phyloP scores from a whole-genome alignment of 345 rosid species.

The Psidium friedrichsthalianum region DNA sequence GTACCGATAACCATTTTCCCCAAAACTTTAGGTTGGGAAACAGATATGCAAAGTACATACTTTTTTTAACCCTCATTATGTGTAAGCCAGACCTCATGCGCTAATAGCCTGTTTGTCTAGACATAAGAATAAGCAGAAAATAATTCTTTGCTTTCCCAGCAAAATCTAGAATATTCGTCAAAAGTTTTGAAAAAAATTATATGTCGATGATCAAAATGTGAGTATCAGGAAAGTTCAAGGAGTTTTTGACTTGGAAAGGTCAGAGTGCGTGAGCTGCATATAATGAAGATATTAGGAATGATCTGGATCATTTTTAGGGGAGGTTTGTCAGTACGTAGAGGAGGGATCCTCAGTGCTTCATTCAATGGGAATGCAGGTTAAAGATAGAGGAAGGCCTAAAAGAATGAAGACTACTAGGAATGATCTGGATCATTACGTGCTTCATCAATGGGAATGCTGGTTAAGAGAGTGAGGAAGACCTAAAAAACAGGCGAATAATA shows the following conservation, averaged over 20 bases:
- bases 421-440: neutral
- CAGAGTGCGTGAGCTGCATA: neutral
- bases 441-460: neutral
- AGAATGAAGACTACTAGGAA: neutral
- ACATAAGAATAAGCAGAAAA: neutral
- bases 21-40: neutral
- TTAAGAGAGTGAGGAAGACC: neutral
- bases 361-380: neutral
- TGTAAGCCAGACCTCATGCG: neutral
- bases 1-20: neutral
- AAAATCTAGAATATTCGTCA: neutral
- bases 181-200: too few species aligned
- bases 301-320: neutral
- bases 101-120: neutral
- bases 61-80: neutral
- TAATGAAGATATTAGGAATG: neutral
- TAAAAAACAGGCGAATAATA: neutral
- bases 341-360: neutral
- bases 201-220: neutral
- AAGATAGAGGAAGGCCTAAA: neutral
- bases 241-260: neutral
- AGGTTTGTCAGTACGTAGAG: neutral
- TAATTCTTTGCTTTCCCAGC: neutral
- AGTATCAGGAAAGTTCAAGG: neutral
- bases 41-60: neutral